Conservation (phyloP, 495 filamentous ascomycete species). For the Parachaetomium inaequale region DNA sequence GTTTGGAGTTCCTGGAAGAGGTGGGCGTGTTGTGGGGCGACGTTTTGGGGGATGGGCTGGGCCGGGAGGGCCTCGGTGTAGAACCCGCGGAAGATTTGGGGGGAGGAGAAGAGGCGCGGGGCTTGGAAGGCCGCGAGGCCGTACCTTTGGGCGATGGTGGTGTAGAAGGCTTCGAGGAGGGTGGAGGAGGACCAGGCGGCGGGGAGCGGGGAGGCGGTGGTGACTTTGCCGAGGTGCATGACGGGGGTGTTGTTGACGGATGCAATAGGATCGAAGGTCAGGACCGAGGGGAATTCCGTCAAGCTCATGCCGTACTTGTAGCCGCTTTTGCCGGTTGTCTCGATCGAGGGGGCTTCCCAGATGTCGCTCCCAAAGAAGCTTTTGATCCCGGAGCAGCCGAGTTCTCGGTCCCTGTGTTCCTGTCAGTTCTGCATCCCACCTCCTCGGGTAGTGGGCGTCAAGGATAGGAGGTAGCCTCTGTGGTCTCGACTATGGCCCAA, state of each 20-base stretch:
- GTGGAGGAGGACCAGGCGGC: slow-evolving; percentile 2
- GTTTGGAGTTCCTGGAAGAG: neutral
- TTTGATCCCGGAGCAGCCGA: slow-evolving; percentile 1
- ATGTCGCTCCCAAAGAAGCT: slow-evolving; percentile 3
- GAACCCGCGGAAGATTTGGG: neutral
- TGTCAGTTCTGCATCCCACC: no score
- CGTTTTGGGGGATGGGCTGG: neutral
- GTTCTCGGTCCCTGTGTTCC: neutral
- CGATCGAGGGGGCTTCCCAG: neutral
- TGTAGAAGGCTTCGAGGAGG: slow-evolving; percentile 13
- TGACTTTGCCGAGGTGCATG: neutral
- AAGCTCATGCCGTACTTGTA: neutral
- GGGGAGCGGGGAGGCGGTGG: neutral
- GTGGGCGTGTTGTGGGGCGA: neutral
- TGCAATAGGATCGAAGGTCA: neutral
- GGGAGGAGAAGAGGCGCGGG: neutral
- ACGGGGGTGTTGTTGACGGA: neutral
- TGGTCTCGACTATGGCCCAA: no score
- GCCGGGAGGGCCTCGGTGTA: neutral
- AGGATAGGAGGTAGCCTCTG: no score
- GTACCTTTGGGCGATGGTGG: neutral
- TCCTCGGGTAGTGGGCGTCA: no score
- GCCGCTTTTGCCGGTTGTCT: neutral
- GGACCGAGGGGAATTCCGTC: neutral
- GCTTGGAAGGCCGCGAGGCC: neutral